Conservation (phyloP, 2,329 filamentous ascomycete species). For the Coleophoma crateriformis region DNA sequence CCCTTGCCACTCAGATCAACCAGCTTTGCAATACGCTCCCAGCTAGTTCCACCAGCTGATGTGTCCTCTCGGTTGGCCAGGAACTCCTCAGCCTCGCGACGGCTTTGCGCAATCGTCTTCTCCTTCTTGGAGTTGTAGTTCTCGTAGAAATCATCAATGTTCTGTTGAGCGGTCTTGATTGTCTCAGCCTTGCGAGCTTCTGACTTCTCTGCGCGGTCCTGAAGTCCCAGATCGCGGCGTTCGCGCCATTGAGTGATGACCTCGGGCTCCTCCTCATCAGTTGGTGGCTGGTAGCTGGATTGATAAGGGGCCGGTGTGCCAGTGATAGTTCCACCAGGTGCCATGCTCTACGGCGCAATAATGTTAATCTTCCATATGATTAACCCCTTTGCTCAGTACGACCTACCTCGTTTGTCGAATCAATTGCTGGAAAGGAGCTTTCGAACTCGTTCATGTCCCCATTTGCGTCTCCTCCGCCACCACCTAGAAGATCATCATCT, state of each 20-base stretch:
- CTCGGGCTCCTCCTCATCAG: slow-evolving; percentile 78
- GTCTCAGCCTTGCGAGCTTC: slow-evolving; percentile 78
- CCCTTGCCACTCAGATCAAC: slow-evolving; percentile 98
- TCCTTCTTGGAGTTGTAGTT: slow-evolving; percentile 99
- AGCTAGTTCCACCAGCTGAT: slow-evolving; percentile 89
- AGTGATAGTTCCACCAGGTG: slow-evolving; percentile 75
- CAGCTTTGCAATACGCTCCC: slow-evolving; percentile 96
- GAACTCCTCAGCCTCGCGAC: slow-evolving; percentile 91
- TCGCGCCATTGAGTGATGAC: slow-evolving; percentile 91
- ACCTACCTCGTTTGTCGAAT: slow-evolving; percentile 59
- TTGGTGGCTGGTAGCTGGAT: slow-evolving; percentile 26
- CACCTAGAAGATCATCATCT: slow-evolving; percentile 69
- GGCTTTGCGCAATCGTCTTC: slow-evolving; percentile 82
- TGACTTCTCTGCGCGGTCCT: slow-evolving; percentile 81
- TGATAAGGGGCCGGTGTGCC: slow-evolving; percentile 38
- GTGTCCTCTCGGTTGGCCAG: slow-evolving; percentile 85
- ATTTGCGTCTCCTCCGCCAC: slow-evolving; percentile 36
- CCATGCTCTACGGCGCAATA: slow-evolving; percentile 50
- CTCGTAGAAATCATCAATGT: slow-evolving; percentile 98
- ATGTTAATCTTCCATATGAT: background rate
- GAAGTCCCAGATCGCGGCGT: slow-evolving; percentile 75
- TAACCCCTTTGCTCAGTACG: too few relatives aligned
- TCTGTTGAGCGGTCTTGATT: slow-evolving; percentile 81
- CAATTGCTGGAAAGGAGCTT: slow-evolving; percentile 83
- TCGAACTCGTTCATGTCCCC: slow-evolving; percentile 57